Evolutionary conservation across 345 rosid species (phyloP).

Genomic region (Syzygium aqueum): DNA sequence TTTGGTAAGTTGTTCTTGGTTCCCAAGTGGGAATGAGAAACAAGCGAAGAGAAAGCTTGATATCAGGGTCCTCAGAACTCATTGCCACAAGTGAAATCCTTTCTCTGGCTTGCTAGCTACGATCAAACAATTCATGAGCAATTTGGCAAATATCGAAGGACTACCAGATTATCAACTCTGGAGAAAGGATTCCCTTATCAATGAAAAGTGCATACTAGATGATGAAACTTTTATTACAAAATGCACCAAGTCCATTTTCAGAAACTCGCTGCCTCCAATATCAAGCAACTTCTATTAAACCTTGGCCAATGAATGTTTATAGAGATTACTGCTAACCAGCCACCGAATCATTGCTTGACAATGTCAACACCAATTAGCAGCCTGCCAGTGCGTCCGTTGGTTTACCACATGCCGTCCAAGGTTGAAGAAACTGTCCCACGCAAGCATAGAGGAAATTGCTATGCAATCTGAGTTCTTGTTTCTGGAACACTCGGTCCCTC

Average conservation of each 20-base stretch:
- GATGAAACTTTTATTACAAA: not conserved
- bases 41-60: no score
- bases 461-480: not conserved
- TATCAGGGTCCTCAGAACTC: not conserved
- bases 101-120: not conserved
- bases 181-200: not conserved
- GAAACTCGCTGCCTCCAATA: not conserved
- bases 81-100: not conserved
- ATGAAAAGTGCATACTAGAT: not conserved
- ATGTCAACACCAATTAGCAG: not conserved
- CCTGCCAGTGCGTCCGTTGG: fast-evolving
- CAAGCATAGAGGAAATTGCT: no score
- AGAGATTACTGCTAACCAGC: not conserved
- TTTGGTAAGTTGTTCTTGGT: no score
- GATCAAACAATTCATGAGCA: not conserved
- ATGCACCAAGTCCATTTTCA: fast-evolving
- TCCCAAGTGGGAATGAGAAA: no score
- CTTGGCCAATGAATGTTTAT: fast-evolving
- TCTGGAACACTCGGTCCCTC: fast-evolving
- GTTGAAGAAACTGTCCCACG: not conserved
- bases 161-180: not conserved
- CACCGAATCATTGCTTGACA: not conserved
- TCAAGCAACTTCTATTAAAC: not conserved
- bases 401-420: not conserved
- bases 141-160: not conserved